Evolutionary conservation across 441 rosid genomes (phyloP).

Genomic region (Melastoma candidum): DNA sequence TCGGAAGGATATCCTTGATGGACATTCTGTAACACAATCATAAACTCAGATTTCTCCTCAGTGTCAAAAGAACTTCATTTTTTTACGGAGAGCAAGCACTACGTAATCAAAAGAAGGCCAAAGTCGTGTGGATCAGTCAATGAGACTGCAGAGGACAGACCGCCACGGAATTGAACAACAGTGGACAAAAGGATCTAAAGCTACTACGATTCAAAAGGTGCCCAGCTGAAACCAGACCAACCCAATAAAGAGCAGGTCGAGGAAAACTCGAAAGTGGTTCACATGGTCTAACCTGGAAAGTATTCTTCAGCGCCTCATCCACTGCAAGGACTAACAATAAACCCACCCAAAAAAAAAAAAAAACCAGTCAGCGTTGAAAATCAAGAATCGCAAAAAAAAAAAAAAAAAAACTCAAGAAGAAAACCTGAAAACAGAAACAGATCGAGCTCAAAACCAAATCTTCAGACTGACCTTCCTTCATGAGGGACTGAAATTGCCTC

Average conservation of each 20-base stretch:
- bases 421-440: not conserved
- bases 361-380: not conserved
- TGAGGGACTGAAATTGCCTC: constrained; percentile 53
- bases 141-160: too few relatives aligned
- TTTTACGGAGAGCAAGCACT: too few relatives aligned
- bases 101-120: too few relatives aligned
- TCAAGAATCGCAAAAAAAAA: not conserved
- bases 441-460: constrained; percentile 7
- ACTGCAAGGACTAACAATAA: constrained; percentile 30
- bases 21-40: constrained; percentile 32
- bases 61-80: not conserved
- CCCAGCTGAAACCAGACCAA: not conserved
- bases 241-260: not conserved
- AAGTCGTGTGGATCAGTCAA: too few relatives aligned
- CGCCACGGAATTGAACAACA: too few relatives aligned
- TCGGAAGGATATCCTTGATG: constrained; percentile 50
- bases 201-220: too few relatives aligned
- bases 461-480: constrained; percentile 55
- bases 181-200: too few relatives aligned
- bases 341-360: not conserved
- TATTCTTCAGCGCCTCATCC: constrained; percentile 53
- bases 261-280: too few relatives aligned
- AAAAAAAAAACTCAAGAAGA: too few relatives aligned
- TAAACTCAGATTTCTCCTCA: not conserved
- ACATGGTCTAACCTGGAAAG: constrained; percentile 54